Evolutionary conservation across 768 basidiomycete species (phyloP).

Genomic region (Boletus insuetus): DNA sequence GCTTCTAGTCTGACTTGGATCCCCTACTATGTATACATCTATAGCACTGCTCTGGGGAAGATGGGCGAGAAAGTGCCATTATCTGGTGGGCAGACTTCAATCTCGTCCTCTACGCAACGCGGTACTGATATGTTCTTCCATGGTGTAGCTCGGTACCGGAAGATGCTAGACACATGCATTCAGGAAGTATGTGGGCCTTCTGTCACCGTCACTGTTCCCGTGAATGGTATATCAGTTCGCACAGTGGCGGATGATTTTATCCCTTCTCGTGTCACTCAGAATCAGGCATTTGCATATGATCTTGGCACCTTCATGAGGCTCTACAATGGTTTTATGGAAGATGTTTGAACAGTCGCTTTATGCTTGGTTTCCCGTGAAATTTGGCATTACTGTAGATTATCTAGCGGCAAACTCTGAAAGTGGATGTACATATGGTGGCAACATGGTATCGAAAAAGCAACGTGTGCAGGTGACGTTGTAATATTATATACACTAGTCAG

Average conservation of each 20-base stretch:
- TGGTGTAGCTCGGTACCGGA: constrained; percentile 20
- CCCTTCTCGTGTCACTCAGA: constrained; percentile 10
- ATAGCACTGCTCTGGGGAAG: constrained; percentile 55
- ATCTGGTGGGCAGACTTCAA: constrained; percentile 39
- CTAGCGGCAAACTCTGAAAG: no score
- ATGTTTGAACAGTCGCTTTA: constrained; percentile 1
- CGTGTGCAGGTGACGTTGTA: no score
- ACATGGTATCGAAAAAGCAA: no score
- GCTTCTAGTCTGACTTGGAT: neutral
- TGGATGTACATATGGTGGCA: no score
- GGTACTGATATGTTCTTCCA: neutral
- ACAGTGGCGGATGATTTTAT: constrained; percentile 9
- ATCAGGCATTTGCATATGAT: constrained; percentile 5
- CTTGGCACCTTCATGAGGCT: constrained; percentile 10
- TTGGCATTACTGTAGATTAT: no score
- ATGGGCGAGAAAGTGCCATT: constrained; percentile 68
- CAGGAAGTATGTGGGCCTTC: constrained; percentile 7
- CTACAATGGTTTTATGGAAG: constrained; percentile 1
- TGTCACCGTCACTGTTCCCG: neutral
- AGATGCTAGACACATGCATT: constrained; percentile 21
- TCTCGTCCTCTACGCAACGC: neutral
- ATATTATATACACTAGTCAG: no score
- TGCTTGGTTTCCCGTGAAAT: neutral
- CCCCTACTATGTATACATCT: neutral
- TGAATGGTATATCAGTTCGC: constrained; percentile 3